Evolutionary conservation across 495 filamentous ascomycete genomes (phyloP), one percentile per base, ranked within the genome.

Genomic region (Aspergillus wentii): DNA sequence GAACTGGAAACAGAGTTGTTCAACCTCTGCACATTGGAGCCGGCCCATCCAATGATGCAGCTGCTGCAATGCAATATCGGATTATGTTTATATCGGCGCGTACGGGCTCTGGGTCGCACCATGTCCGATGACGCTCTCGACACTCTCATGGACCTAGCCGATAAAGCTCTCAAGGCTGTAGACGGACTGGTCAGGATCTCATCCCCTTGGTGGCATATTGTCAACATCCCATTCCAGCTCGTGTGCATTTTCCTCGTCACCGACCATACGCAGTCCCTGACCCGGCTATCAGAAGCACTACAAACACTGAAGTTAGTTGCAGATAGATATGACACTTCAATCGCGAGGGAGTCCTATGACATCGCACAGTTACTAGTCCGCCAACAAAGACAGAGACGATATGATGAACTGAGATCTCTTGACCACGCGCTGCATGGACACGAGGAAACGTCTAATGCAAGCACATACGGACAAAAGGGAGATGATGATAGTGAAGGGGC

Each of bases 191-290:
- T 33, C 0, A 31, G 40, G 9, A 28, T 29, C 5, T 19, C 40
- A 1, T 34, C 38, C 14, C 58, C 60, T 4, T 72, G 68, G 68
- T 65, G 62, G 56, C 59, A 67, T 45, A 43, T 68, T 8, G 43
- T 51, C 2, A 53, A 64, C 17, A 54, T 61, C 7, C 56, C 66
- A 2, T 69, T 72, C 26, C 68, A 72, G 34, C 41, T 51, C 16
- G 42, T 65, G 17, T 66, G 64, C 34, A 42, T 66, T 7, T 52
- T 67, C 7, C 48, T 72, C 4, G 57, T 57, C 3, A 61, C 67
- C 17, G 61, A 61, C 25, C 26, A 29, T 29, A 9, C 26, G 3
- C 26, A 29, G 26, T 57, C 52, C 14, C 41, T 66, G 9, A 29
- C 42, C 13, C 44, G 53, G 36, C 22, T 69, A 16, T 40, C 46